Conservation (phyloP, 805 yeast genomes). For the Geotrichum ghanense region DNA sequence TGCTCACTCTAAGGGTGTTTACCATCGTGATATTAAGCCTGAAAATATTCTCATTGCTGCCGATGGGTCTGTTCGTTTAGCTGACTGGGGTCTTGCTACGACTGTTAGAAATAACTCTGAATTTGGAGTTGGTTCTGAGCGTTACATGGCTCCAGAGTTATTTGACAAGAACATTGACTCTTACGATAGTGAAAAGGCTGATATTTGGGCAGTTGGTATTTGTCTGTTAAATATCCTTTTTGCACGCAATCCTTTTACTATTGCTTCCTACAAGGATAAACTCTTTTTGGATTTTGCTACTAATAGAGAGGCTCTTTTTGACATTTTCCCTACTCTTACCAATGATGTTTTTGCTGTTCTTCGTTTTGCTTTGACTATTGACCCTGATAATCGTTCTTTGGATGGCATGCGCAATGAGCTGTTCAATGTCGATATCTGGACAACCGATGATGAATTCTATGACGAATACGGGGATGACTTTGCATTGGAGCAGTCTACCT, state of each 20-base stretch:
- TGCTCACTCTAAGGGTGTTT: constrained; percentile 74
- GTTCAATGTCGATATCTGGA: constrained; percentile 49
- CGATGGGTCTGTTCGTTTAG: constrained; percentile 48
- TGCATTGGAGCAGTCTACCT: constrained; percentile 12
- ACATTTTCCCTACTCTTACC: constrained; percentile 82
- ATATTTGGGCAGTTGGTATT: constrained; percentile 84
- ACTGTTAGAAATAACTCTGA: constrained; percentile 47
- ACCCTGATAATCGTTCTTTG: constrained; percentile 75
- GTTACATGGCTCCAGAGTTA: constrained; percentile 92
- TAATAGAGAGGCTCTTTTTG: constrained; percentile 81
- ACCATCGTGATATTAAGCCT: constrained; percentile 92
- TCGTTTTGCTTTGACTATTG: constrained; percentile 66
- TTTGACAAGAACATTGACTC: constrained; percentile 40
- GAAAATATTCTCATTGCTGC: constrained; percentile 71
- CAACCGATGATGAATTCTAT: constrained; percentile 67
- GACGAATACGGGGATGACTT: constrained; percentile 35
- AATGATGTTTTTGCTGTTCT: constrained; percentile 78
- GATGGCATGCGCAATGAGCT: constrained; percentile 49
- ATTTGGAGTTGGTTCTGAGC: constrained; percentile 79
- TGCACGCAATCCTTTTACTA: constrained; percentile 76
- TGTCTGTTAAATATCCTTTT: constrained; percentile 76
- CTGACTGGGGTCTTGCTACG: constrained; percentile 88
- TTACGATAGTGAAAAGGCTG: constrained; percentile 74
- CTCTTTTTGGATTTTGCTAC: constrained; percentile 76
- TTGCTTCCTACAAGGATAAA: constrained; percentile 71